Evolutionary conservation across 495 filamentous ascomycete genomes (phyloP).

Genomic region (Penicilliopsis zonata): DNA sequence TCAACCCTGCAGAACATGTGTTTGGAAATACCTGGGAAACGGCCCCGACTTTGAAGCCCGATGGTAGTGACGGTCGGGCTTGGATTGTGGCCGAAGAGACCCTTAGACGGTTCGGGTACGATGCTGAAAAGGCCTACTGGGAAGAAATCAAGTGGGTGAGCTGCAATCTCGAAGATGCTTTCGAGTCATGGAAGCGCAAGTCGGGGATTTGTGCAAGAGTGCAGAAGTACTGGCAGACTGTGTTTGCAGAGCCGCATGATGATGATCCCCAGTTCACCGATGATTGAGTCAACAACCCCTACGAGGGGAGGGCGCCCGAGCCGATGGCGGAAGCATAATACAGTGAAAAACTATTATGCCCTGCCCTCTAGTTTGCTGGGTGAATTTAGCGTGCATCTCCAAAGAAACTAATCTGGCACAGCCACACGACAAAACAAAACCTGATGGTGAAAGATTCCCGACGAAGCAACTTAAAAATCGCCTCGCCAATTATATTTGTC

Average conservation of each 20-base stretch:
- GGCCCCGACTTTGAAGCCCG: not conserved
- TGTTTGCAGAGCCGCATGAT: conserved; percentile 6
- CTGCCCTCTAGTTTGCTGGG: no score
- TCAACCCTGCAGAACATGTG: conserved; percentile 19
- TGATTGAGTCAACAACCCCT: no score
- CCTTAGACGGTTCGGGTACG: conserved; percentile 18
- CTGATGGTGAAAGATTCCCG: no score
- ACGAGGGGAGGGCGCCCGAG: no score
- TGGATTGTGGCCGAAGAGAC: conserved; percentile 11
- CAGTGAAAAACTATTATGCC: no score
- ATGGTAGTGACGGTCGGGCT: not conserved
- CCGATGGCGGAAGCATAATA: no score
- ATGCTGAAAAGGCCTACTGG: conserved; percentile 30
- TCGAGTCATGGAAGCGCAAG: conserved; percentile 11
- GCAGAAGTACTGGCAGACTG: conserved; percentile 7
- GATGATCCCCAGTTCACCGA: conserved; percentile 4
- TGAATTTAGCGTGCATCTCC: no score
- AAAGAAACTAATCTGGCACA: no score
- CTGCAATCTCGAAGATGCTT: conserved; percentile 15
- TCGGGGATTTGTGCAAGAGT: conserved; percentile 9
- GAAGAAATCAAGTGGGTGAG: conserved; percentile 16
- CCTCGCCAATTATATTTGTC: no score
- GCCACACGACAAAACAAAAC: no score
- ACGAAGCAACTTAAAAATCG: no score
- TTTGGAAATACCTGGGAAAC: conserved; percentile 6